Conservation (phyloP, 2,329 filamentous ascomycete genomes). For the Trichoderma harzianum region DNA sequence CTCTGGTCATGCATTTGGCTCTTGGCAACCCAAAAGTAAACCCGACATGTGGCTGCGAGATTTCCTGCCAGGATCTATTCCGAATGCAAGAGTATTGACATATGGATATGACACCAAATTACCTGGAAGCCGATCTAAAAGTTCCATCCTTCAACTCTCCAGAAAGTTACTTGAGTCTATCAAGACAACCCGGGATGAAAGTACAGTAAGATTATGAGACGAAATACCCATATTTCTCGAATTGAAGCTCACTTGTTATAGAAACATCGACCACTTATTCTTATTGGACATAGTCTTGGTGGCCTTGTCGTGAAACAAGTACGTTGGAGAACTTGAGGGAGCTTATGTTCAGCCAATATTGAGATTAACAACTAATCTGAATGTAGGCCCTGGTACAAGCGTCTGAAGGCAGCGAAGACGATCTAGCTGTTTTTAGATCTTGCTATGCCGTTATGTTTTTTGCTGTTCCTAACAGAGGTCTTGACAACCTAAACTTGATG, state of each 20-base stretch:
- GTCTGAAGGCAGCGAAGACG: not conserved
- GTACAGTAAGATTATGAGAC: not conserved
- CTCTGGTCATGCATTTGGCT: conserved; percentile 29
- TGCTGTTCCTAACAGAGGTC: conserved; percentile 29
- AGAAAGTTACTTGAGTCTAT: not conserved
- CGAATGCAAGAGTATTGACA: conserved; percentile 25
- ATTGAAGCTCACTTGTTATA: not conserved
- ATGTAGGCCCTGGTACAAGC: conserved; percentile 23
- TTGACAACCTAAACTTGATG: conserved; percentile 23
- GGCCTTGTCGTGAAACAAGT: conserved; percentile 27
- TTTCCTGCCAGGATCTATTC: conserved; percentile 25
- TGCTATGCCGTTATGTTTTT: conserved; percentile 28
- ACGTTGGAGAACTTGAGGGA: not conserved
- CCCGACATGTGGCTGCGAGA: conserved; percentile 31
- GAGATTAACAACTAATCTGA: not conserved
- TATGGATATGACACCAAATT: conserved; percentile 32
- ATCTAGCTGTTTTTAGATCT: conserved; percentile 19
- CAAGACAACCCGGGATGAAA: not conserved
- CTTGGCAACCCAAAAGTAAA: conserved; percentile 27
- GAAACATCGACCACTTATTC: conserved; percentile 17
- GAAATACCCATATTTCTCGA: fast-evolving
- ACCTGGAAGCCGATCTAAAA: conserved; percentile 22
- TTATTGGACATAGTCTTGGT: conserved; percentile 23
- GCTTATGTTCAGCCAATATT: not conserved
- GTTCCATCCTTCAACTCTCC: conserved; percentile 18